Conservation (phyloP, 371 early-diverging fungal genomes). For the Mucor ambiguus region DNA sequence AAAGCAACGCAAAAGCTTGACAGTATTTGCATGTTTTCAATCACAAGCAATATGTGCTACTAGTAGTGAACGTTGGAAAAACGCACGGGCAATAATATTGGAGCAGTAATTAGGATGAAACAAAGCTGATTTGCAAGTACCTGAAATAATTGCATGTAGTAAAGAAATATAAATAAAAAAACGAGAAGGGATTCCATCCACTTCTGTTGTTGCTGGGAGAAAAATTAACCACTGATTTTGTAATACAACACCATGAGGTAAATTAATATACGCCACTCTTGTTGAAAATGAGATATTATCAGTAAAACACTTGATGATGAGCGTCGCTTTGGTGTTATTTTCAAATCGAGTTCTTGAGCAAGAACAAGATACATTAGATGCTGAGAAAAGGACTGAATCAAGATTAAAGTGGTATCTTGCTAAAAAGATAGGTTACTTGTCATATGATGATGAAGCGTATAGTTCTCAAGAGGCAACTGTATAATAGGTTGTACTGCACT, state of each 20-base stretch:
- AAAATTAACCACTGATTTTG: neutral
- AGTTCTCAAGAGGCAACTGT: neutral
- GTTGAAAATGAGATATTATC: neutral
- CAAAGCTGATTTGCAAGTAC: neutral
- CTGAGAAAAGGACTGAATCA: neutral
- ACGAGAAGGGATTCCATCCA: neutral
- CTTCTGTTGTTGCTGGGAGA: neutral
- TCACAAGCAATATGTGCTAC: no score
- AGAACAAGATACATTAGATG: neutral
- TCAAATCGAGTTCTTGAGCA: neutral
- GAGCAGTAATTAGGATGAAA: neutral
- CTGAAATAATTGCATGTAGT: neutral
- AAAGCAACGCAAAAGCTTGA: no score
- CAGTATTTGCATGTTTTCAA: no score
- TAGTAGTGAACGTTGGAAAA: no score
- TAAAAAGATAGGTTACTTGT: neutral
- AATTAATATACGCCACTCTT: neutral
- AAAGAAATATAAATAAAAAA: neutral
- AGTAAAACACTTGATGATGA: neutral
- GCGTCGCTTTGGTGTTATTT: neutral
- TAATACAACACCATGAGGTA: slow-evolving; percentile 2
- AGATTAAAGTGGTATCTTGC: neutral
- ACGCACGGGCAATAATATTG: neutral
- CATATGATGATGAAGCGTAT: neutral
- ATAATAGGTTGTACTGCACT: neutral